Conservation (phyloP, 768 basidiomycete genomes). For the Scleroderma bovista region DNA sequence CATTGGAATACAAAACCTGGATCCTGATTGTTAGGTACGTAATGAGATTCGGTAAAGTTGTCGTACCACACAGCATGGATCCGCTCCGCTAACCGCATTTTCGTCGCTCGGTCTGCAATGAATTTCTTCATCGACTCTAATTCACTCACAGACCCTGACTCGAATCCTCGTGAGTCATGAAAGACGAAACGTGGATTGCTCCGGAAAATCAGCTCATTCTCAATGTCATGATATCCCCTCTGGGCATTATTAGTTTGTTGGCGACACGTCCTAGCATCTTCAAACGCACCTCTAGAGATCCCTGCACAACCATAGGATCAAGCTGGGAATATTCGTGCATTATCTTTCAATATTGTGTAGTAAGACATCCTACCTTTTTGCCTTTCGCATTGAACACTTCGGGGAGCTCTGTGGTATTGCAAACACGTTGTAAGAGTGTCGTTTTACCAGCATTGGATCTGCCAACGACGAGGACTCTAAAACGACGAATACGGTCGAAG, state of each 20-base stretch:
- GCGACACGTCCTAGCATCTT: no score
- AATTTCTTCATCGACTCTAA: conserved; percentile 27
- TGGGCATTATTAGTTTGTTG: background rate
- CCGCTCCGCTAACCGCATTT: conserved; percentile 15
- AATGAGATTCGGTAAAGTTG: background rate
- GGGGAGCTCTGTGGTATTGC: no score
- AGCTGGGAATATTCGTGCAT: no score
- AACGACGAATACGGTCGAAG: no score
- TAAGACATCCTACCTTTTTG: no score
- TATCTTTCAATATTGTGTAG: no score
- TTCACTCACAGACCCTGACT: conserved; percentile 28
- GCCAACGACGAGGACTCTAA: no score
- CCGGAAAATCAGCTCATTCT: conserved; percentile 24
- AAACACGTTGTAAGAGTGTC: no score
- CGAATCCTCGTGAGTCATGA: conserved; percentile 39
- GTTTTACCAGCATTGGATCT: no score
- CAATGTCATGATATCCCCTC: conserved; percentile 30
- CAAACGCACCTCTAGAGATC: background rate
- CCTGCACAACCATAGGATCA: background rate
- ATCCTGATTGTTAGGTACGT: background rate
- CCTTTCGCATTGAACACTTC: no score
- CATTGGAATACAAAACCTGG: conserved; percentile 36
- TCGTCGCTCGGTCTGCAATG: conserved; percentile 19
- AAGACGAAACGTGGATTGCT: conserved; percentile 33
- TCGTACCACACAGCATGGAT: conserved; percentile 36